phyloP scores from a whole-genome alignment of 2,329 filamentous ascomycete species.

The Sarocladium kiliense region DNA sequence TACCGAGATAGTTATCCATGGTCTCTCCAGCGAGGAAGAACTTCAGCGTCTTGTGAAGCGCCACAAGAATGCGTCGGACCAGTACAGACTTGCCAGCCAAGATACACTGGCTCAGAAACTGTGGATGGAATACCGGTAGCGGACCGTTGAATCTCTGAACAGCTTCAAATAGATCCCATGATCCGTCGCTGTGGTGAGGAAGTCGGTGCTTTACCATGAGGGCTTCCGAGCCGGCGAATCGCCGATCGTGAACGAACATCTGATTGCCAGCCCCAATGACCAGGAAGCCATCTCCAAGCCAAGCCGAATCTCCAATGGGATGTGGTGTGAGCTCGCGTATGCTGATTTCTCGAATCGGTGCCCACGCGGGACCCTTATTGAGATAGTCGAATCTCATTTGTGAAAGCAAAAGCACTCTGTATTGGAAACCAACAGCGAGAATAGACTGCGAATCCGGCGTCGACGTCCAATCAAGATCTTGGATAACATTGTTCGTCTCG shows the following conservation, averaged over 20 bases:
- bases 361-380: constrained; percentile 85
- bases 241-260: constrained; percentile 76
- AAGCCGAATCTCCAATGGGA: constrained; percentile 88
- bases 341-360: constrained; percentile 73
- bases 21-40: constrained; percentile 77
- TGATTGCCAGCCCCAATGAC: constrained; percentile 90
- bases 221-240: constrained; percentile 60
- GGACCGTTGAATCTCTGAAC: constrained; percentile 82
- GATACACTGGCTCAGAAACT: constrained; percentile 83
- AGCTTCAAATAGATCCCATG: constrained; percentile 71
- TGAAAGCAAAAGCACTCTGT: constrained; percentile 73
- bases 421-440: constrained; percentile 86
- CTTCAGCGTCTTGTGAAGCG: constrained; percentile 71
- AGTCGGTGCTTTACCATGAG: constrained; percentile 49
- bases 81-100: constrained; percentile 69
- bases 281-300: constrained; percentile 79
- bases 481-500: constrained; percentile 66
- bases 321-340: constrained; percentile 80
- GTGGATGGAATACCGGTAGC: constrained; percentile 85
- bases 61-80: constrained; percentile 68
- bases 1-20: constrained; percentile 71
- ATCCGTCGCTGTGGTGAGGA: constrained; percentile 41
- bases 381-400: constrained; percentile 92
- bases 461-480: constrained; percentile 90
- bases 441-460: constrained; percentile 87